Percentiles rank a stretch among this genome's conserved stretches.
Conservation (phyloP, 495 filamentous ascomycete species). For the Arthonia radiata region DNA sequence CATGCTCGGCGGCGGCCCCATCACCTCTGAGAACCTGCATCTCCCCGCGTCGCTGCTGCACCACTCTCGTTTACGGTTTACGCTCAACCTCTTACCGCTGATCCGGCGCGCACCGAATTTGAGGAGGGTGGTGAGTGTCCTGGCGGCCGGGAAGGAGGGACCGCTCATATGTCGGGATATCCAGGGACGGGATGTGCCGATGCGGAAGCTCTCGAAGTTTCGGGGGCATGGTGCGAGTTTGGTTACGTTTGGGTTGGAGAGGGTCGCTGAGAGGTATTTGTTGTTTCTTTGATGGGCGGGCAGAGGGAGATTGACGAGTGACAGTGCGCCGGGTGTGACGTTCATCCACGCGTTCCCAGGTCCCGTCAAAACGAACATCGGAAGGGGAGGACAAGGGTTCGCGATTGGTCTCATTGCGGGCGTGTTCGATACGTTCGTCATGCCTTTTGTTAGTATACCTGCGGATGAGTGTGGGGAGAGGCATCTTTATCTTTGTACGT, state of each 20-base stretch:
- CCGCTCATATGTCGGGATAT: constrained; percentile 23
- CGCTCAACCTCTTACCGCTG: constrained; percentile 33
- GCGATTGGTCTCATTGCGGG: neutral
- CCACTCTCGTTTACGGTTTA: constrained; percentile 18
- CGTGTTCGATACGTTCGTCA: constrained; percentile 5
- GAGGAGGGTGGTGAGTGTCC: constrained; percentile 32
- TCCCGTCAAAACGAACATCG: constrained; percentile 20
- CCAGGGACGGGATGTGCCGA: constrained; percentile 10
- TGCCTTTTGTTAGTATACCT: constrained; percentile 12
- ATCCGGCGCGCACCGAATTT: constrained; percentile 20
- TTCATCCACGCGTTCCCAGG: constrained; percentile 37
- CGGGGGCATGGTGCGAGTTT: constrained; percentile 23
- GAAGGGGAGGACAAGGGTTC: constrained; percentile 6
- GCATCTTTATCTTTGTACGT: constrained; percentile 28
- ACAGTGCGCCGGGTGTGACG: constrained; percentile 23
- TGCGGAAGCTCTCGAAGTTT: constrained; percentile 8
- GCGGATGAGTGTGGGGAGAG: constrained; percentile 25
- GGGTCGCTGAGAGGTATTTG: constrained; percentile 17
- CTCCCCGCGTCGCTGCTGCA: constrained; percentile 12
- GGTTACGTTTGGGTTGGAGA: constrained; percentile 25
- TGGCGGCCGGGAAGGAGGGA: constrained; percentile 27
- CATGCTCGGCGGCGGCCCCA: constrained; percentile 12
- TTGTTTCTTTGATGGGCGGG: too few relatives aligned
- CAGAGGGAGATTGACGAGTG: too few relatives aligned
- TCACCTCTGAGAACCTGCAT: constrained; percentile 13